Percentiles rank a stretch among this genome's conserved stretches.
These are phyloP conservation scores for Plasmodium chabaudi DNA, from an alignment of 169 alveolate species.

Conservation along the genomic window DNA sequence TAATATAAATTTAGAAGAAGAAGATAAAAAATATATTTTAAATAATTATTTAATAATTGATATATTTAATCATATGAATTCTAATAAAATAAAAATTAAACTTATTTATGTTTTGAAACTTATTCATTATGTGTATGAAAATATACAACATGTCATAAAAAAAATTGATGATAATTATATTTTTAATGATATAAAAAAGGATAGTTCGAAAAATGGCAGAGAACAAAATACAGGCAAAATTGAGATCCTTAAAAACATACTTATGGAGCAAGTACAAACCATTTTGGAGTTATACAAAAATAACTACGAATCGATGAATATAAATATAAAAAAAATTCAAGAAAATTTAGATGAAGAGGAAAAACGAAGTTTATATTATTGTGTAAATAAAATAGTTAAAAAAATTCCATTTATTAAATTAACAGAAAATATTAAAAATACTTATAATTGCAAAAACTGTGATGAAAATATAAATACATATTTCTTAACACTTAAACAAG, in stretches of 20 bases:
- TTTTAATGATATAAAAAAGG: not conserved
- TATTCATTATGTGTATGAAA: constrained; percentile 62
- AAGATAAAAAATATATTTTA: constrained; percentile 33
- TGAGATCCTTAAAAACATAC: constrained; percentile 17
- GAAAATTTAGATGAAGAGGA: constrained; percentile 53
- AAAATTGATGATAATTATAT: not conserved
- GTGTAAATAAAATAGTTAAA: constrained; percentile 40
- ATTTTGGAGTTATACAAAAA: constrained; percentile 52
- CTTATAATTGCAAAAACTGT: constrained; percentile 72
- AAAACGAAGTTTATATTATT: constrained; percentile 26
- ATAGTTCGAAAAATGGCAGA: not conserved
- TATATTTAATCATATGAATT: constrained; percentile 64
- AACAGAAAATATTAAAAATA: constrained; percentile 59
- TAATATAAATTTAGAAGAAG: constrained; percentile 25
- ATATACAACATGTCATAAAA: constrained; percentile 32
- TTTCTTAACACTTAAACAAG: constrained; percentile 51
- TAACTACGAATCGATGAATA: constrained; percentile 67
- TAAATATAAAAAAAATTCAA: constrained; percentile 67
- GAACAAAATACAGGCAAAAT: not conserved
- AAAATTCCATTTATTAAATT: constrained; percentile 49
- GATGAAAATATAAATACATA: constrained; percentile 63
- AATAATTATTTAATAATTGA: constrained; percentile 61
- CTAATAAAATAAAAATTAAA: constrained; percentile 44
- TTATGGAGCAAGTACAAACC: constrained; percentile 39
- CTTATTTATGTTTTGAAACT: constrained; percentile 54